Evolutionary conservation across 1,284 basidiomycete species (phyloP), one percentile per base, ranked within the genome.

Genomic region (Ceratobasidium sp.): DNA sequence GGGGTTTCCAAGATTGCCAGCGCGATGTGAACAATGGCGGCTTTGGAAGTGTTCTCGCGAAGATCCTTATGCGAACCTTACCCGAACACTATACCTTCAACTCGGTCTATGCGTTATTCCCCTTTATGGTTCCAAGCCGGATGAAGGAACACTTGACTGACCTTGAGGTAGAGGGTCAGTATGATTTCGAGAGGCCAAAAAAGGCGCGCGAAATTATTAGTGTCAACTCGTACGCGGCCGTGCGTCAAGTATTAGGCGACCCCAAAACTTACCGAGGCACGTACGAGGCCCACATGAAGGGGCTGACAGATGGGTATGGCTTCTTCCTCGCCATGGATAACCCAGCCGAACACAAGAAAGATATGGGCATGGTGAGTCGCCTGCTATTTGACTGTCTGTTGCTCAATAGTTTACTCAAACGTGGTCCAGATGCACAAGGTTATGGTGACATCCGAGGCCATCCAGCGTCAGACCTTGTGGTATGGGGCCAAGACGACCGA

Each of bases 1-100:
- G 76, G 70, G 80, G 80, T 41, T 76, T 76, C 65, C 72, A 74
- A 34, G 75, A 78, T 48, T 60, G 65, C n/a, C 28, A 62, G 28
- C 74, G 74, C 26, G 62, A 75, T 28, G 53, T 73, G 43, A 60
- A 74, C 43, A 75, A 75, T 52, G 70, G 72, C 46, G 52, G 55
- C 1, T 61, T 55, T 59, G 74, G 74, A 75, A 74, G 75, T 28
- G 60, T 72, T 16, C 59, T 76, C 30, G 43, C 48, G 48, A 72
- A 73, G 46, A 55, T 76, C n/a, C 60, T 76, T 23, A 72, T 75
- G 69, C 73, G 76, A 34, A 58, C 48, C 39, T 50, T 76, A 30
- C 76, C 76, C 6, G 61, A 74, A 28, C 58, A 76, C 70, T 76
- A 74, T 65, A 45, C 65, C 6, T 71, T 55, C 72, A 73, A 75